phyloP scores from a whole-genome alignment of 768 basidiomycete genomes.

The Lactarius hengduanensis region DNA sequence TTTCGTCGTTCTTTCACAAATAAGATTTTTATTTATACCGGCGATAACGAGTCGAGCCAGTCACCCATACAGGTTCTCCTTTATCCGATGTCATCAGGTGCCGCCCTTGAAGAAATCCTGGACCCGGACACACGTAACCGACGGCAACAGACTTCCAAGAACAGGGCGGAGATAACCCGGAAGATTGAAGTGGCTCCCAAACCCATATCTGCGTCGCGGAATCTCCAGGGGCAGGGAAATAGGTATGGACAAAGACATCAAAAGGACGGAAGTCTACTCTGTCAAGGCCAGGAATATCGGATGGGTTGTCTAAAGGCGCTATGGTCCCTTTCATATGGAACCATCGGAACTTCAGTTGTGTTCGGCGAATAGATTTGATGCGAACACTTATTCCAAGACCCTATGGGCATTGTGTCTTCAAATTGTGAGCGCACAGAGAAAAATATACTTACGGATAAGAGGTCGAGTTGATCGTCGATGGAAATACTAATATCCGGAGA shows the following conservation, averaged over 20 bases:
- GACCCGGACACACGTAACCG: not conserved
- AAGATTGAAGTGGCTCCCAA: not conserved
- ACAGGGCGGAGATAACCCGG: not conserved
- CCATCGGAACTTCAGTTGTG: not conserved
- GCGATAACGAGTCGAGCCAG: not conserved
- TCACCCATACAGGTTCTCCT: not conserved
- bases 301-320: not conserved
- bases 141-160: slow-evolving; percentile 1
- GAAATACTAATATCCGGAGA: too few species aligned
- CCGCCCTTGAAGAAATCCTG: not conserved
- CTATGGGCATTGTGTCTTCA: not conserved
- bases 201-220: not conserved
- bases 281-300: not conserved
- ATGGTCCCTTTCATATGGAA: slow-evolving; percentile 4
- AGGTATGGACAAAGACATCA: not conserved
- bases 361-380: not conserved
- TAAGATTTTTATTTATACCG: not conserved
- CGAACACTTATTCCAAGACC: slow-evolving; percentile 6
- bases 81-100: not conserved
- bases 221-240: not conserved
- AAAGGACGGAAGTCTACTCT: not conserved
- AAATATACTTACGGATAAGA: not conserved
- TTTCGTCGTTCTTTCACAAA: too few species aligned
- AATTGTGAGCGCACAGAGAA: not conserved
- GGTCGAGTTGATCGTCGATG: not conserved